Conservation (phyloP, 139 green algal species). For the Auxenochlorella protothecoides region DNA sequence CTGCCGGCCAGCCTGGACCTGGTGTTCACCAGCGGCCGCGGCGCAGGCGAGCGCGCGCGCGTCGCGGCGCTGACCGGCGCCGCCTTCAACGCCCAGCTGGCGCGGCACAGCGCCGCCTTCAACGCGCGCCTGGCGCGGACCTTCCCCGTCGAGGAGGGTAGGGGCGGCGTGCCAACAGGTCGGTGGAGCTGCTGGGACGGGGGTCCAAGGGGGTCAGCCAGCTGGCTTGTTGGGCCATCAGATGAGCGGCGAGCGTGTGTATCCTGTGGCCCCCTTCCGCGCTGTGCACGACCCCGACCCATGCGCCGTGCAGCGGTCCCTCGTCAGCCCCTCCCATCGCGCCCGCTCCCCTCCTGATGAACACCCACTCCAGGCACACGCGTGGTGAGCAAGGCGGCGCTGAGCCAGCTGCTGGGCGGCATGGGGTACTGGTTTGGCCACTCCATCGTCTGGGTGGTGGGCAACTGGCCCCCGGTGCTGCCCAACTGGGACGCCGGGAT, state of each 20-base stretch:
- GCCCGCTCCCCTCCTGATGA: no score
- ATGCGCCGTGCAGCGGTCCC: no score
- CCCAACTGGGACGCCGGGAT: slow-evolving; percentile 29
- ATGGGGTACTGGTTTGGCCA: slow-evolving; percentile 88
- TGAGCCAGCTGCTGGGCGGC: slow-evolving; percentile 86
- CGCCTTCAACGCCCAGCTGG: slow-evolving; percentile 5
- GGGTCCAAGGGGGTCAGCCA: slow-evolving; percentile 2
- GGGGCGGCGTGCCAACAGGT: not conserved
- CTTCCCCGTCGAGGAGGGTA: not conserved
- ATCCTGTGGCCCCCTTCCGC: no score
- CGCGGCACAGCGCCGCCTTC: not conserved
- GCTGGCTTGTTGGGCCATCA: no score
- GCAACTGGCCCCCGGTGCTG: not conserved
- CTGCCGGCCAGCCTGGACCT: slow-evolving; percentile 44
- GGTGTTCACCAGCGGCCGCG: slow-evolving; percentile 30
- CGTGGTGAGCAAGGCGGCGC: slow-evolving; percentile 46
- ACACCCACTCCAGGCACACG: slow-evolving; percentile 4
- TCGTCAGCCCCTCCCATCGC: not conserved
- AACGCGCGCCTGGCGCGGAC: slow-evolving; percentile 9
- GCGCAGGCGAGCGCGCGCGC: not conserved
- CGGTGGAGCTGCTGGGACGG: not conserved
- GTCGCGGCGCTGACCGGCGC: slow-evolving; percentile 1
- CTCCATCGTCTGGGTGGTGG: slow-evolving; percentile 36
- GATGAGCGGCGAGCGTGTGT: no score
- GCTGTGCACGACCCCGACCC: no score